These are phyloP conservation scores for Ceratorhiza oryzae-sativae DNA, from an alignment of 1,284 basidiomycete genomes.

Conservation along the genomic window DNA sequence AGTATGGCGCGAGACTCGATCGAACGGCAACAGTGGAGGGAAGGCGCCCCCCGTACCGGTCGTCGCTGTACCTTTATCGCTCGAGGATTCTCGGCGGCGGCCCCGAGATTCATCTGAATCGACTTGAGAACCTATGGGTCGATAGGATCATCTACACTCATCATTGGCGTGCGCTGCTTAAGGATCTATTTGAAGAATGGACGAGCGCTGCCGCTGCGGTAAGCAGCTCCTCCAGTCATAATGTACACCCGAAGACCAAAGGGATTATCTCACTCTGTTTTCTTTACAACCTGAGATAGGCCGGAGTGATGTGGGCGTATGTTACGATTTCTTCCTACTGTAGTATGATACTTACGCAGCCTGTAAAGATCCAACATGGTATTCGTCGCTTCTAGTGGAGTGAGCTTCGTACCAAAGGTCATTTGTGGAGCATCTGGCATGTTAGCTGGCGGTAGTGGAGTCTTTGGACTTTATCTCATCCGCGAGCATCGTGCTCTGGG, in stretches of 20 bases:
- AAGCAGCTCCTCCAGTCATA: neutral
- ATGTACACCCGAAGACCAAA: neutral
- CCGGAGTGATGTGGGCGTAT: conserved; percentile 38
- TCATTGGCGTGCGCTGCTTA: conserved; percentile 31
- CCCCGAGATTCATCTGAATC: conserved; percentile 36
- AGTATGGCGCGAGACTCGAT: conserved; percentile 39
- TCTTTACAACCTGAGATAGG: too few species aligned
- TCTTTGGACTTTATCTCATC: conserved; percentile 16
- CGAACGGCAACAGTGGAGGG: conserved; percentile 36
- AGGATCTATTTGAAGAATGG: conserved; percentile 32
- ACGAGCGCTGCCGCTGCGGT: conserved; percentile 22
- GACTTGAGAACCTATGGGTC: conserved; percentile 34
- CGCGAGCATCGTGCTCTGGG: conserved; percentile 31
- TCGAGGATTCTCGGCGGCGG: conserved; percentile 21
- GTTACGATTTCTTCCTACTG: neutral
- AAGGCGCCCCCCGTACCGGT: conserved; percentile 18
- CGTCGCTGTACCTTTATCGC: neutral
- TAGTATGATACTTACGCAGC: neutral
- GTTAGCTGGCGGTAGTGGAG: conserved; percentile 8
- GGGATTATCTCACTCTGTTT: too few species aligned
- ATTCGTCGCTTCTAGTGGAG: conserved; percentile 16
- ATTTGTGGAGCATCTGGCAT: conserved; percentile 26
- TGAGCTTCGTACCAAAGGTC: conserved; percentile 5
- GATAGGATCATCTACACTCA: conserved; percentile 38
- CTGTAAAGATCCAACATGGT: conserved; percentile 28